phyloP scores from a whole-genome alignment of 495 filamentous ascomycete species.

The Penicillium soppii region DNA sequence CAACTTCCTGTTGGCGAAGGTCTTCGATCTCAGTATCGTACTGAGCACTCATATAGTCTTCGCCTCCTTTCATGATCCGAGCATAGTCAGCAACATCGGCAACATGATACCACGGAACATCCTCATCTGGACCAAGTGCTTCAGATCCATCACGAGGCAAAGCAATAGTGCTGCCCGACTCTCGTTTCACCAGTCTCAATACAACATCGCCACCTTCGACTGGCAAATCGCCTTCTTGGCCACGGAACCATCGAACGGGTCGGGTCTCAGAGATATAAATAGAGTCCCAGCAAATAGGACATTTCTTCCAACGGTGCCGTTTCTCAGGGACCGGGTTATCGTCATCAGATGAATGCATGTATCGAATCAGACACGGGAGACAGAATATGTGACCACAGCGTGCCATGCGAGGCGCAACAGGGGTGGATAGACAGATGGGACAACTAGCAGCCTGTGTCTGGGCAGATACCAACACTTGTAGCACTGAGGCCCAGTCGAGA shows the following conservation, averaged over 20 bases:
- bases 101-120: slow-evolving; percentile 91
- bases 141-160: slow-evolving; percentile 83
- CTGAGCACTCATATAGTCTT: slow-evolving; percentile 80
- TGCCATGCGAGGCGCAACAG: slow-evolving; percentile 94
- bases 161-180: slow-evolving; percentile 77
- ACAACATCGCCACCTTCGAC: slow-evolving; percentile 86
- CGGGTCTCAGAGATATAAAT: slow-evolving; percentile 86
- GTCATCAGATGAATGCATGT: slow-evolving; percentile 85
- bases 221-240: slow-evolving; percentile 79
- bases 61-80: slow-evolving; percentile 90
- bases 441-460: slow-evolving; percentile 86
- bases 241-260: slow-evolving; percentile 86
- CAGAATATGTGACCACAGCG: slow-evolving; percentile 98
- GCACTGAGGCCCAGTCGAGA: slow-evolving; percentile 84
- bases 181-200: slow-evolving; percentile 76
- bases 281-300: slow-evolving; percentile 91
- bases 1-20: slow-evolving; percentile 70
- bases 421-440: slow-evolving; percentile 88
- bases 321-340: slow-evolving; percentile 61
- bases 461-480: slow-evolving; percentile 87
- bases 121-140: slow-evolving; percentile 60
- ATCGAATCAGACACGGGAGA: slow-evolving; percentile 87
- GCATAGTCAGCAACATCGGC: slow-evolving; percentile 94
- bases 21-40: slow-evolving; percentile 75
- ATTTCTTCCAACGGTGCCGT: slow-evolving; percentile 86